phyloP scores from a whole-genome alignment of 768 basidiomycete genomes.

The Tremella yokohamensis region DNA sequence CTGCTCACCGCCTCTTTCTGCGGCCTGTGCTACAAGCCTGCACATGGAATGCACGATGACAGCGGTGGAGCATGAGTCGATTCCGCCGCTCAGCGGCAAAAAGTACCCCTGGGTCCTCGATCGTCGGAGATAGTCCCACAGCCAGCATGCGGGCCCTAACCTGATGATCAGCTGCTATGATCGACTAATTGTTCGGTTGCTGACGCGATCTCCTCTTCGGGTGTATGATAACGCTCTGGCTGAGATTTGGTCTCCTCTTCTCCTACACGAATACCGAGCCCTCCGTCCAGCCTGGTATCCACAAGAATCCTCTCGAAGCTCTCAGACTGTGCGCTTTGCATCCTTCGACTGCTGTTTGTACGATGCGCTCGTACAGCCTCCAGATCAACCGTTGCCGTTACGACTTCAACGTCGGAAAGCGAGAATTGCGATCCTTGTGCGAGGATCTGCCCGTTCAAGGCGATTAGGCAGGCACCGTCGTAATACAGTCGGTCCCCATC shows the following conservation, averaged over 20 bases:
- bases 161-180: conserved; percentile 53
- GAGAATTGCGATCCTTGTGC: conserved; percentile 98
- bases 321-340: conserved; percentile 77
- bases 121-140: conserved; percentile 98
- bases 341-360: conserved; percentile 70
- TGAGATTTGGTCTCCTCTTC: conserved; percentile 57
- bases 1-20: conserved; percentile 64
- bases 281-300: conserved; percentile 71
- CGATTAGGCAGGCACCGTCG: conserved; percentile 95
- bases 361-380: conserved; percentile 91
- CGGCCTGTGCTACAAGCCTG: conserved; percentile 77
- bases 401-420: conserved; percentile 89
- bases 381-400: conserved; percentile 93
- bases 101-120: conserved; percentile 94
- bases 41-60: conserved; percentile 97
- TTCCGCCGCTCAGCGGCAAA: conserved; percentile 88
- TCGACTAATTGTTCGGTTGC: conserved; percentile 45
- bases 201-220: conserved; percentile 97
- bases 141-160: conserved; percentile 95
- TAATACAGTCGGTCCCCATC: conserved; percentile 98
- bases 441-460: conserved; percentile 83
- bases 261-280: conserved; percentile 59
- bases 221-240: conserved; percentile 64
- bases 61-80: conserved; percentile 95
- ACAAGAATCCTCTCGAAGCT: conserved; percentile 79